These are phyloP conservation scores for Monosporascus sp. DNA, from an alignment of 2,329 filamentous ascomycete species.

Conservation along the genomic window DNA sequence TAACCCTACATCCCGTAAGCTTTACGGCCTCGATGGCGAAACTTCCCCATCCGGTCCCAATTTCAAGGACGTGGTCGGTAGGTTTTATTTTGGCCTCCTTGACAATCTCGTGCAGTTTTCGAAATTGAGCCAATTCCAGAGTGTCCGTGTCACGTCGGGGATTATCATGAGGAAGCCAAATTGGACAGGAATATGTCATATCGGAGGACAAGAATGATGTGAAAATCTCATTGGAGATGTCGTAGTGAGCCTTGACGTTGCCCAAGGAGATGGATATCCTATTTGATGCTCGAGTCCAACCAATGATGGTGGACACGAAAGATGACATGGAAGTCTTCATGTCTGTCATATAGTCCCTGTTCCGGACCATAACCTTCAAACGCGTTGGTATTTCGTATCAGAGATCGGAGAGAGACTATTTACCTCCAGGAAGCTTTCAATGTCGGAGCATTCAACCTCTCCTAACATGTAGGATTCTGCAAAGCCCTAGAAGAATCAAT, in stretches of 20 bases:
- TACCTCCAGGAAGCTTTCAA: too few species aligned
- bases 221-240: slow-evolving; percentile 73
- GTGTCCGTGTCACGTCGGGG: slow-evolving; percentile 16
- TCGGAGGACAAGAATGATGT: slow-evolving; percentile 67
- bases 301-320: too few species aligned
- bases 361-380: too few species aligned
- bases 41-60: slow-evolving; percentile 71
- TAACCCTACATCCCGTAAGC: slow-evolving; percentile 62
- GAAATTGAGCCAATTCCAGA: slow-evolving; percentile 61
- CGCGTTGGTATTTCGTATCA: too few species aligned
- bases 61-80: slow-evolving; percentile 66
- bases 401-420: too few species aligned
- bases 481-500: too few species aligned
- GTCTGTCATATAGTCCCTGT: too few species aligned
- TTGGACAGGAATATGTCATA: slow-evolving; percentile 71
- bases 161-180: slow-evolving; percentile 54
- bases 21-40: slow-evolving; percentile 66
- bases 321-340: too few species aligned
- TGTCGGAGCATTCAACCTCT: too few species aligned
- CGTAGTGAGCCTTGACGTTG: slow-evolving; percentile 69
- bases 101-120: slow-evolving; percentile 63
- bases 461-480: too few species aligned
- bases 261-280: slow-evolving; percentile 53
- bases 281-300: slow-evolving; percentile 31
- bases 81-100: slow-evolving; percentile 57